Percentiles rank a stretch among this genome's conserved stretches.
Evolutionary conservation across 1,284 basidiomycete species (phyloP).

Genomic region (Lignosus rhinocerotis): DNA sequence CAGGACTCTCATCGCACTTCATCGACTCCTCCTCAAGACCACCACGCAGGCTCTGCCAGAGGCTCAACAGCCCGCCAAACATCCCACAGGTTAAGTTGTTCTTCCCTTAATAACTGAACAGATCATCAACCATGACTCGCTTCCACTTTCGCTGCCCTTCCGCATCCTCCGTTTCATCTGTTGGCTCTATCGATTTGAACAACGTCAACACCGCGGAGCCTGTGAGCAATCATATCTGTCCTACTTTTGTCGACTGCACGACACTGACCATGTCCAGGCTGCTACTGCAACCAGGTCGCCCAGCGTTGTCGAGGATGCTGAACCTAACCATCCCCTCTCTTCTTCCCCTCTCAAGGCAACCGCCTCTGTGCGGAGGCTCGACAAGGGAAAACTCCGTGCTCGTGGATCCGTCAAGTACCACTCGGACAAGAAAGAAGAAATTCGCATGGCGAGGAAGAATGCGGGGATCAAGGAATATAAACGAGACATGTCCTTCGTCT

Average conservation of each 20-base stretch:
- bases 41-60: conserved; percentile 7
- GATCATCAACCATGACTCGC: conserved; percentile 12
- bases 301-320: neutral
- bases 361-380: neutral
- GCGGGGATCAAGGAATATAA: conserved; percentile 5
- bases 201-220: neutral
- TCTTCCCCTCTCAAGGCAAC: neutral
- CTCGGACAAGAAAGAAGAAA: conserved; percentile 11
- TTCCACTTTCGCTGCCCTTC: conserved; percentile 23
- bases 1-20: neutral
- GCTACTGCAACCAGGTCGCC: neutral
- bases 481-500: conserved; percentile 39
- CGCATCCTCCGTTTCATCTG: conserved; percentile 10
- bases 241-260: no score
- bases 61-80: conserved; percentile 9
- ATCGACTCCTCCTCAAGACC: conserved; percentile 9
- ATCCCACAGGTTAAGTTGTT: neutral
- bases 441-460: conserved; percentile 23
- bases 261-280: neutral
- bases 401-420: conserved; percentile 9
- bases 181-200: neutral
- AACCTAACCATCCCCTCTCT: neutral
- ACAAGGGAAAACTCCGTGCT: conserved; percentile 23
- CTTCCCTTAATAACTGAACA: neutral
- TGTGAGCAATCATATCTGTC: neutral